Evolutionary conservation across 139 green algal species (phyloP).

Genomic region (Chlamydomonas incerta): DNA sequence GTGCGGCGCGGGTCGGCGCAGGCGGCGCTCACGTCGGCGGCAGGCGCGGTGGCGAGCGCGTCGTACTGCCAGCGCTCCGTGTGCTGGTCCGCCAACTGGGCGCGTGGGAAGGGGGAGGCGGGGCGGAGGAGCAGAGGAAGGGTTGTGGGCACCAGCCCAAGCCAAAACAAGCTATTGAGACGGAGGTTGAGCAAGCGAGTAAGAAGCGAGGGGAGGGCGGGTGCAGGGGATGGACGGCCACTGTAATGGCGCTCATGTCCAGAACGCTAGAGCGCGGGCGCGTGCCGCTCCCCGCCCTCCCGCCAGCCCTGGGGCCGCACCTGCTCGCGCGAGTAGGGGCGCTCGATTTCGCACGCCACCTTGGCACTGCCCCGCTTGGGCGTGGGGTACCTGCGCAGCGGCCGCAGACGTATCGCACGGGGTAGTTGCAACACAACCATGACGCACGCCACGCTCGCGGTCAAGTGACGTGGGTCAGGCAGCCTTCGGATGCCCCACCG

Average conservation of each 20-base stretch:
- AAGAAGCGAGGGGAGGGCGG: no score
- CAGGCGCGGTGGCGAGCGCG: neutral
- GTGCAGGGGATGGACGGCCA: no score
- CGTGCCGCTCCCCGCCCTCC: no score
- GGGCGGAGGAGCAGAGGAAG: neutral
- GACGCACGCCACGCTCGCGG: no score
- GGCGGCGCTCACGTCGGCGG: neutral
- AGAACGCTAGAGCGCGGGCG: no score
- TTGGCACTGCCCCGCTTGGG: slow-evolving; percentile 5
- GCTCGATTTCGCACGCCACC: neutral
- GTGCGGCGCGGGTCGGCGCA: slow-evolving; percentile 10
- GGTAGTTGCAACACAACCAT: no score
- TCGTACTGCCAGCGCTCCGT: slow-evolving; percentile 36
- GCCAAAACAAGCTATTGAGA: neutral
- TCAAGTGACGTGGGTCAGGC: no score
- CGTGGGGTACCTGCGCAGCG: neutral
- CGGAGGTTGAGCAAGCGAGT: neutral
- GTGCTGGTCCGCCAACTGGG: slow-evolving; percentile 1
- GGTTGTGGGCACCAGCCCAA: neutral
- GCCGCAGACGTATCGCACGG: no score
- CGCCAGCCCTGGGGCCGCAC: neutral
- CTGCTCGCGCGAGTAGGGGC: neutral
- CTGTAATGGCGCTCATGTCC: no score
- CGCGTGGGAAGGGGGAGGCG: no score
- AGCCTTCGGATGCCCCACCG: no score